Percentiles rank a stretch among this genome's conserved stretches.
Conservation (phyloP, 2,329 filamentous ascomycete species). For the Penicillium aurantiogriseum region DNA sequence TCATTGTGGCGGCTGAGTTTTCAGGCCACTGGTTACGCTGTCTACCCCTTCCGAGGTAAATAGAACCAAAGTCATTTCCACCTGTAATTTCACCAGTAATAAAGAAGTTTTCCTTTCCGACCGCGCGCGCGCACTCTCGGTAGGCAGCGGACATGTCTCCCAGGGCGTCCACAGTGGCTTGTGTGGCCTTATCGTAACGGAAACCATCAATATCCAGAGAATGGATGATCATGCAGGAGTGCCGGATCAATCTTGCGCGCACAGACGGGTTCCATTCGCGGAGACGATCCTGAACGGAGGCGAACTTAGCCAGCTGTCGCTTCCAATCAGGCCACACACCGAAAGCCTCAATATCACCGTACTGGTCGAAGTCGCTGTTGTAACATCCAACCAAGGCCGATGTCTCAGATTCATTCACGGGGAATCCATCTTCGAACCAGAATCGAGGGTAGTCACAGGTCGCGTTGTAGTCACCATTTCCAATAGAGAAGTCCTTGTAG, state of each 20-base stretch:
- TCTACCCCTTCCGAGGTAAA: constrained; percentile 62
- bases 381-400: constrained; percentile 55
- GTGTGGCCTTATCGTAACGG: constrained; percentile 65
- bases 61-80: constrained; percentile 59
- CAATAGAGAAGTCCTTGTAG: constrained; percentile 59
- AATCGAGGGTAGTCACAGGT: constrained; percentile 60
- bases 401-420: constrained; percentile 48
- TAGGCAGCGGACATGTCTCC: constrained; percentile 59
- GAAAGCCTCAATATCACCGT: constrained; percentile 63
- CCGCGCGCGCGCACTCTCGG: constrained; percentile 54
- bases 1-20: constrained; percentile 48
- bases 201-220: constrained; percentile 65
- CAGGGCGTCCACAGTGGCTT: constrained; percentile 61
- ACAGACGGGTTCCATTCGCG: constrained; percentile 62
- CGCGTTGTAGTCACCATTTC: constrained; percentile 51
- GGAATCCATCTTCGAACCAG: constrained; percentile 58
- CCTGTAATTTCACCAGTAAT: constrained; percentile 63
- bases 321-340: constrained; percentile 63
- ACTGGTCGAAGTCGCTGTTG: constrained; percentile 64
- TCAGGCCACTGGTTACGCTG: constrained; percentile 52
- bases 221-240: constrained; percentile 62
- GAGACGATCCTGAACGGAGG: constrained; percentile 65
- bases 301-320: constrained; percentile 64
- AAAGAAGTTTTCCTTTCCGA: constrained; percentile 64
- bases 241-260: constrained; percentile 57